A percentile compares a stretch with the other conserved stretches of the same genome.
Conservation (phyloP, 495 filamentous ascomycete species). For the Hypomontagnella monticulosa region DNA sequence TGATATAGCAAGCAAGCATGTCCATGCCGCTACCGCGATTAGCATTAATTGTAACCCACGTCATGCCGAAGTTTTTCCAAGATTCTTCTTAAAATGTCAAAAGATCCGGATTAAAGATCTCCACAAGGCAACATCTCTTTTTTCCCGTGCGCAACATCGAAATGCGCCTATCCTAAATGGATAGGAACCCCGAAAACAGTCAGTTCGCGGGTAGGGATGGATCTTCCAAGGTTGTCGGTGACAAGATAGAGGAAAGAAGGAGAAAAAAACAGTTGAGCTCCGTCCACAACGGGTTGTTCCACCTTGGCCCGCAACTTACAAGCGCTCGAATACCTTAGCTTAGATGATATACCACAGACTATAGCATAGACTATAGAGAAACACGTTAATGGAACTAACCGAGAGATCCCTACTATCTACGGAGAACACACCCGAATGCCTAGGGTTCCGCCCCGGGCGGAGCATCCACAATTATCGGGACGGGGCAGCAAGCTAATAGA, state of each 20-base stretch:
- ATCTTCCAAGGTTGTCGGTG: not conserved
- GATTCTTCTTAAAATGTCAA: conserved; percentile 29
- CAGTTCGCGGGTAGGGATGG: not conserved
- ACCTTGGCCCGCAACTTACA: conserved; percentile 16
- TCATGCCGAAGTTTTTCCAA: conserved; percentile 26
- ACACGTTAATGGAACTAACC: conserved; percentile 7
- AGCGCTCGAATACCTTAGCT: conserved; percentile 2
- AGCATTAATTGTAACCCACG: conserved; percentile 30
- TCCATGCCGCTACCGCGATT: conserved; percentile 3
- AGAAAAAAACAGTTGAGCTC: conserved; percentile 1
- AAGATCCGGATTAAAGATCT: conserved; percentile 17
- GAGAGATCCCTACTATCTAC: conserved; percentile 27
- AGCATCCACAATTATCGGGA: conserved; percentile 37
- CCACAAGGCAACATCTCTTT: conserved; percentile 25
- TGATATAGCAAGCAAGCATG: conserved; percentile 14
- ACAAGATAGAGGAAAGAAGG: not conserved
- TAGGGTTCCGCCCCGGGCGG: conserved; percentile 38
- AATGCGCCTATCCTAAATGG: conserved; percentile 28
- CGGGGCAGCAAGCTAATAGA: conserved; percentile 13
- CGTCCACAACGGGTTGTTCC: not conserved
- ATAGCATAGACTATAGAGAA: conserved; percentile 3
- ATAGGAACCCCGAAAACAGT: conserved; percentile 25
- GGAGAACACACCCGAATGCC: conserved; percentile 33
- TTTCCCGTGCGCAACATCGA: conserved; percentile 13
- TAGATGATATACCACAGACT: not conserved